A percentile compares a stretch with the other conserved stretches of the same genome.
These are phyloP conservation scores for Pythium insidiosum DNA, from an alignment of 352 stramenopile species.

Conservation along the genomic window DNA sequence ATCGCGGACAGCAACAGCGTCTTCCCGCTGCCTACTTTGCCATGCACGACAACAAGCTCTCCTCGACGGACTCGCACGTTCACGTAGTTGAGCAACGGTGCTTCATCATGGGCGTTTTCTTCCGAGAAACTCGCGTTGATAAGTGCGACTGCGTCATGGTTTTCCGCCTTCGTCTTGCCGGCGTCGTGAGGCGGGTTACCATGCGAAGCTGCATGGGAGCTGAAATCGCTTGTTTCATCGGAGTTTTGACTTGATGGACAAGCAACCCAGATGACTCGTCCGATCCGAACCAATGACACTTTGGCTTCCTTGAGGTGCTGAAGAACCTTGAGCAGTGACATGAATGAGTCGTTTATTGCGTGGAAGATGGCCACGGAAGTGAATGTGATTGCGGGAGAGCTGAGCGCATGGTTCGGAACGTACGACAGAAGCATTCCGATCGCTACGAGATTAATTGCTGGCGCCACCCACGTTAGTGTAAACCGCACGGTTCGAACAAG, in stretches of 20 bases:
- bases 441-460: constrained; percentile 24
- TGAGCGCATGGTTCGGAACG: constrained; percentile 15
- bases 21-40: constrained; percentile 57
- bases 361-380: constrained; percentile 27
- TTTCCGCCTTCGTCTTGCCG: constrained; percentile 9
- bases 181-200: constrained; percentile 14
- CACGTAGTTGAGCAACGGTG: constrained; percentile 32
- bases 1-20: constrained; percentile 45
- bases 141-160: constrained; percentile 24
- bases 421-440: constrained; percentile 21
- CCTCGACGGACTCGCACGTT: constrained; percentile 33
- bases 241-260: not conserved
- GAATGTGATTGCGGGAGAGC: constrained; percentile 25
- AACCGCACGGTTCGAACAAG: constrained; percentile 21
- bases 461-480: constrained; percentile 27
- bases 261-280: constrained; percentile 9
- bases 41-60: constrained; percentile 47
- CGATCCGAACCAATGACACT: constrained; percentile 23
- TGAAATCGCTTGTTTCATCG: constrained; percentile 3
- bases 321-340: constrained; percentile 7
- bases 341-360: constrained; percentile 27
- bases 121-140: constrained; percentile 36
- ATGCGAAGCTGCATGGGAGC: constrained; percentile 8
- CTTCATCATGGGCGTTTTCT: constrained; percentile 6
- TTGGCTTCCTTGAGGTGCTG: constrained; percentile 15